These are phyloP conservation scores for Cyberlindnera americana DNA, from an alignment of 805 yeast genomes.

Conservation along the genomic window DNA sequence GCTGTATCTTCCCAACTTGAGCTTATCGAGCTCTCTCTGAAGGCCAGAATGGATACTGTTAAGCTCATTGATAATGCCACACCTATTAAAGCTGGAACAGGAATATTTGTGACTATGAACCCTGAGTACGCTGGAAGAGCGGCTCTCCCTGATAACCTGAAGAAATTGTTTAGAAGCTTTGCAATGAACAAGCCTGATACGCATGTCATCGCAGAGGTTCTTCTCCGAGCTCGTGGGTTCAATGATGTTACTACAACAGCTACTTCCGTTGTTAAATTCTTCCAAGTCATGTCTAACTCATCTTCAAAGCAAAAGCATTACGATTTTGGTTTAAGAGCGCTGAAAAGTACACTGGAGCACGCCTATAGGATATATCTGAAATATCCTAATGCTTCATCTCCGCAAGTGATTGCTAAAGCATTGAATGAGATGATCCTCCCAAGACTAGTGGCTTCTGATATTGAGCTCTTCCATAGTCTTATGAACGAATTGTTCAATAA, in stretches of 20 bases:
- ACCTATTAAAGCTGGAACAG: slow-evolving; percentile 46
- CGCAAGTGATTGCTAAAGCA: slow-evolving; percentile 43
- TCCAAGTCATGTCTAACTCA: slow-evolving; percentile 37
- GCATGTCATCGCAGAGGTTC: slow-evolving; percentile 60
- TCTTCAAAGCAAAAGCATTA: slow-evolving; percentile 67
- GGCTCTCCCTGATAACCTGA: slow-evolving; percentile 79
- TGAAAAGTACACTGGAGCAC: slow-evolving; percentile 61
- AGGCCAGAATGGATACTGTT: slow-evolving; percentile 21
- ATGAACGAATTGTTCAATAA: slow-evolving; percentile 35
- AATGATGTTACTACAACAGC: slow-evolving; percentile 43
- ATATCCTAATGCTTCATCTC: slow-evolving; percentile 22
- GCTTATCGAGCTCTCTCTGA: slow-evolving; percentile 56
- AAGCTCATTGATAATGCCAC: slow-evolving; percentile 42
- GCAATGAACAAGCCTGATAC: slow-evolving; percentile 73
- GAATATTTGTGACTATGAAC: slow-evolving; percentile 86
- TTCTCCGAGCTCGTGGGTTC: slow-evolving; percentile 76
- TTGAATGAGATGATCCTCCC: slow-evolving; percentile 66
- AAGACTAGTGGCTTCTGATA: slow-evolving; percentile 55
- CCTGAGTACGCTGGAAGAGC: slow-evolving; percentile 86
- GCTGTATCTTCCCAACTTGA: slow-evolving; percentile 83
- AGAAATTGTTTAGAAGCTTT: slow-evolving; percentile 71
- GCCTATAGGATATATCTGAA: slow-evolving; percentile 48
- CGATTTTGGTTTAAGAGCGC: slow-evolving; percentile 84
- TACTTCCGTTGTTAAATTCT: slow-evolving; percentile 48
- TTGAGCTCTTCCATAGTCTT: slow-evolving; percentile 25